Evolutionary conservation across 331 rosid species (phyloP).

Genomic region (Saraca asoca): DNA sequence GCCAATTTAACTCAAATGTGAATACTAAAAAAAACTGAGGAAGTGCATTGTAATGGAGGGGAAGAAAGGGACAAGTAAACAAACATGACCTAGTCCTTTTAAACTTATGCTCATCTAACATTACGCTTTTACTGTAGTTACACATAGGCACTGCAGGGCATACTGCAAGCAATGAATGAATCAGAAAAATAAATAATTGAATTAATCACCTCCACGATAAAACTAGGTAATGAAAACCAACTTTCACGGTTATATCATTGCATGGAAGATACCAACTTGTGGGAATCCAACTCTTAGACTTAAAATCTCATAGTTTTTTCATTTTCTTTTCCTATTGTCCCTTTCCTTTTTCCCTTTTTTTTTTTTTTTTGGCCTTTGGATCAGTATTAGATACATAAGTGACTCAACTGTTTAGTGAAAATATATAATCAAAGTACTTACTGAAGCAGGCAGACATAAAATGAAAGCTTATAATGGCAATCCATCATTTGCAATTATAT

Average conservation of each 20-base stretch:
- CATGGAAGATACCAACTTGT: background rate
- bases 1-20: too few relatives aligned
- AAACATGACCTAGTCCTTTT: conserved; percentile 28
- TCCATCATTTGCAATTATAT: conserved; percentile 26
- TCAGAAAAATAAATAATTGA: conserved; percentile 26
- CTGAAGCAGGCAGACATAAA: background rate
- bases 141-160: conserved; percentile 27
- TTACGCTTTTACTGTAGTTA: conserved; percentile 28
- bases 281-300: background rate
- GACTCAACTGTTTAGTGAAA: conserved; percentile 14
- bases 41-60: conserved; percentile 25
- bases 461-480: conserved; percentile 12
- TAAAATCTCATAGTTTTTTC: background rate
- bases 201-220: conserved; percentile 24
- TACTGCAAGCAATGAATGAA: too few relatives aligned
- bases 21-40: conserved; percentile 4
- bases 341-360: too few relatives aligned
- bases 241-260: background rate
- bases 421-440: background rate
- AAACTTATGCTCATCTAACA: conserved; percentile 25
- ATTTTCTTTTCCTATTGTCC: too few relatives aligned
- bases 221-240: background rate
- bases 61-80: conserved; percentile 26
- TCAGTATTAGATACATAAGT: background rate
- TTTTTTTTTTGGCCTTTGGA: background rate